These are phyloP conservation scores for Penicillium chermesinum DNA, from an alignment of 495 filamentous ascomycete genomes.

Conservation along the genomic window DNA sequence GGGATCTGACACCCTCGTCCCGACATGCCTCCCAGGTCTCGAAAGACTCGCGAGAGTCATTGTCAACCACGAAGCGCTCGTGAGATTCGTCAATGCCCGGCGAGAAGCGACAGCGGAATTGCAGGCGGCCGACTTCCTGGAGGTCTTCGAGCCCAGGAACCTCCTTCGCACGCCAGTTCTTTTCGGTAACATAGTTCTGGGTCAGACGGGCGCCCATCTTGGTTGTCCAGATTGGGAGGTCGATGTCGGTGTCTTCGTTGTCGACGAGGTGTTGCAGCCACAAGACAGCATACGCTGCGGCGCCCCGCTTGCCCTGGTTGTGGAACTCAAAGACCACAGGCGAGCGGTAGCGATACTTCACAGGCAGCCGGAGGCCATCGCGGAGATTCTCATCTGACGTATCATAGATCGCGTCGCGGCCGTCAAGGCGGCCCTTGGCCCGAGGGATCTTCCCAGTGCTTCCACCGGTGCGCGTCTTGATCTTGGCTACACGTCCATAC, in stretches of 20 bases:
- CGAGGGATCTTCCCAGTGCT: conserved; percentile 64
- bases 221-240: conserved; percentile 83
- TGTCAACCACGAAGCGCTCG: conserved; percentile 74
- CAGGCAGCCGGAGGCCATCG: conserved; percentile 66
- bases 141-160: conserved; percentile 66
- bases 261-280: conserved; percentile 86
- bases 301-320: conserved; percentile 56
- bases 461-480: conserved; percentile 79
- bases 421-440: conserved; percentile 54
- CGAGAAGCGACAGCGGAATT: conserved; percentile 76
- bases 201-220: conserved; percentile 65
- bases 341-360: conserved; percentile 82
- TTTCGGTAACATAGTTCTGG: conserved; percentile 84
- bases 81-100: conserved; percentile 90
- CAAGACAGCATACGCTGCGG: conserved; percentile 69
- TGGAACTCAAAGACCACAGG: conserved; percentile 88
- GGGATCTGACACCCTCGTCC: conserved; percentile 72
- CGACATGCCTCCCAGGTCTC: conserved; percentile 91
- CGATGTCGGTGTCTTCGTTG: conserved; percentile 66
- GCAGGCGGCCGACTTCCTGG: conserved; percentile 71
- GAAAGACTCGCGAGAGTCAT: conserved; percentile 84
- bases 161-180: conserved; percentile 53
- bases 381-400: conserved; percentile 52
- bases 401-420: conserved; percentile 62
- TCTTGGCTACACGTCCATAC: conserved; percentile 57